A percentile compares a stretch with the other conserved stretches of the same genome.
Conservation (phyloP, 139 green algal species). For the Microglena sp. region DNA sequence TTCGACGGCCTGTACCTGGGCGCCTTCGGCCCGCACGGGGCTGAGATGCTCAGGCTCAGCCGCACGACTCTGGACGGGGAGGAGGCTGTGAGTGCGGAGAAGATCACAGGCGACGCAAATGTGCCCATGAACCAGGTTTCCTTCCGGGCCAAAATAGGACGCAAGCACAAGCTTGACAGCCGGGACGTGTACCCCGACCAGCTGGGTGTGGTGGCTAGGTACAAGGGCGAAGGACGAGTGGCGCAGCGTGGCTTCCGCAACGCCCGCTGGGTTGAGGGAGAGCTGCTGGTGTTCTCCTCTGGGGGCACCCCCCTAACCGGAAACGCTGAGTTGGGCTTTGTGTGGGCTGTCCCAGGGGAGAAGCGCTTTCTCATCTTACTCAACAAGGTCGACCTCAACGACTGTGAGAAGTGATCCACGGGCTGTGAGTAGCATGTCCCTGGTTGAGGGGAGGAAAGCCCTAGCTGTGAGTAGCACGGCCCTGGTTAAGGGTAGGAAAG, state of each 20-base stretch:
- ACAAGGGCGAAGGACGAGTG: conserved; percentile 74
- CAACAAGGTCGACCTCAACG: conserved; percentile 29
- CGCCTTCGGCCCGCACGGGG: conserved; percentile 78
- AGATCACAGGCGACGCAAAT: conserved; percentile 86
- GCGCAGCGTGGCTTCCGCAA: conserved; percentile 58
- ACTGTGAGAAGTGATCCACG: conserved; percentile 13
- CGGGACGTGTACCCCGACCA: conserved; percentile 68
- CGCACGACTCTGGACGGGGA: conserved; percentile 28
- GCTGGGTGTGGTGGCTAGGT: conserved; percentile 66
- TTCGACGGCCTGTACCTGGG: conserved; percentile 73
- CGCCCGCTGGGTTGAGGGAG: conserved; percentile 79
- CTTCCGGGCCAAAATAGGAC: conserved; percentile 61
- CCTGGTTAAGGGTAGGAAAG: too few relatives aligned
- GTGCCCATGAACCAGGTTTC: conserved; percentile 69
- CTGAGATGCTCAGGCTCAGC: conserved; percentile 70
- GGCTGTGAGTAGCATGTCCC: too few relatives aligned
- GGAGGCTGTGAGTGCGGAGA: conserved; percentile 63
- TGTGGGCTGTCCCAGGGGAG: conserved; percentile 64
- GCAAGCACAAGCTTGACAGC: conserved; percentile 19
- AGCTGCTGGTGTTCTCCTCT: conserved; percentile 73
- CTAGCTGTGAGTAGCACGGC: too few relatives aligned
- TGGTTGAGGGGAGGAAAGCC: too few relatives aligned
- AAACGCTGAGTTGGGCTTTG: conserved; percentile 77
- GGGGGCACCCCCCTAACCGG: conserved; percentile 21
- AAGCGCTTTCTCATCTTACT: conserved; percentile 66